A percentile compares a stretch with the other conserved stretches of the same genome.
Evolutionary conservation across 2,329 filamentous ascomycete species (phyloP).

Genomic region (Colletotrichum tamarilloi): DNA sequence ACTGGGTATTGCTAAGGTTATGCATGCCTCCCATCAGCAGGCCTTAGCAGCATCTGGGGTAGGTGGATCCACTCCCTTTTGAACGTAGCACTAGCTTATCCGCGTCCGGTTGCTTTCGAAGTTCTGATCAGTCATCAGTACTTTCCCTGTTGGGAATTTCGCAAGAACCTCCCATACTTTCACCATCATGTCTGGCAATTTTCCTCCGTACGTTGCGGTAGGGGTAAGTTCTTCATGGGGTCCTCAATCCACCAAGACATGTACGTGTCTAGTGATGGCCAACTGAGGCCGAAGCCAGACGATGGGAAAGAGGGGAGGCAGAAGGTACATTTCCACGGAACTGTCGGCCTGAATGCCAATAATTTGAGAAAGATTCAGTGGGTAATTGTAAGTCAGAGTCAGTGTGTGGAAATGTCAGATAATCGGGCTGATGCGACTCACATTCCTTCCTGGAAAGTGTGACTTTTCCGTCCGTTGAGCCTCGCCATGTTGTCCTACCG

Average conservation of each 20-base stretch:
- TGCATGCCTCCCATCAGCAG: neutral
- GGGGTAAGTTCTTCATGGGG: neutral
- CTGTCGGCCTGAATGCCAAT: conserved; percentile 11
- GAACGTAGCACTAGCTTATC: conserved; percentile 11
- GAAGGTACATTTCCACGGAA: conserved; percentile 15
- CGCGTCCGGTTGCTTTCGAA: neutral
- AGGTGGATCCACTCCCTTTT: neutral
- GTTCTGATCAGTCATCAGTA: neutral
- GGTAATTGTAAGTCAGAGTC: conserved; percentile 27
- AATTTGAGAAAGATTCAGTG: neutral
- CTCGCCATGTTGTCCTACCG: neutral
- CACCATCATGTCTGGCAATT: neutral
- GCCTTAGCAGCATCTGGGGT: neutral
- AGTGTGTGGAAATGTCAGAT: neutral
- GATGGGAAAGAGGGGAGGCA: neutral
- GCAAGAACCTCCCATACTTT: neutral
- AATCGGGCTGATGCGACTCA: neutral
- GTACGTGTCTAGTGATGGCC: neutral
- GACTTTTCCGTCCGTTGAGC: conserved; percentile 20
- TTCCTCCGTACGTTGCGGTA: neutral
- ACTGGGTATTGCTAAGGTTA: conserved; percentile 8
- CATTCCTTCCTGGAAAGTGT: neutral
- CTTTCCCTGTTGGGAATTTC: neutral
- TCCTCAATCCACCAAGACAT: neutral
- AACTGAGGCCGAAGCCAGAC: neutral